These are phyloP conservation scores for Solanum sitiens DNA, from an alignment of 257 asterid genomes.

Conservation along the genomic window DNA sequence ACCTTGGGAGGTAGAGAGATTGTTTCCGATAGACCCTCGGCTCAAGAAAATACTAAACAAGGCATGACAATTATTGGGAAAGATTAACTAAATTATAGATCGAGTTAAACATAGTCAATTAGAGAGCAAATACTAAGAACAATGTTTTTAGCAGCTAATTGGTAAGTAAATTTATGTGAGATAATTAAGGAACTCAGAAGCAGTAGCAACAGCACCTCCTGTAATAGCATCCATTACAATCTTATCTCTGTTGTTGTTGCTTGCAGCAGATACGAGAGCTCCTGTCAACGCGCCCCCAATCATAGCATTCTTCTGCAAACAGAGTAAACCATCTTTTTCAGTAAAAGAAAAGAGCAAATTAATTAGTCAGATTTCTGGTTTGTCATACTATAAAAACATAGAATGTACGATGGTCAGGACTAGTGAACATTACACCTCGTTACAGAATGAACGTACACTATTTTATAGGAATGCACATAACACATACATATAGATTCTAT, in stretches of 20 bases:
- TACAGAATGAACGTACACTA: background rate
- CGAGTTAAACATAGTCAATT: background rate
- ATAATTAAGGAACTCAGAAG: slow-evolving; percentile 52
- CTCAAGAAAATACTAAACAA: background rate
- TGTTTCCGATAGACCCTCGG: background rate
- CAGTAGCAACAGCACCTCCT: slow-evolving; percentile 82
- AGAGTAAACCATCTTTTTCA: background rate
- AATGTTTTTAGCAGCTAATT: background rate
- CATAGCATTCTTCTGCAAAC: slow-evolving; percentile 70
- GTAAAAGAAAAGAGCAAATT: background rate
- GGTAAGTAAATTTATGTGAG: slow-evolving; percentile 18
- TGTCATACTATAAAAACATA: background rate
- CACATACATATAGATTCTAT: too few species aligned
- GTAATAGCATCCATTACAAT: slow-evolving; percentile 61
- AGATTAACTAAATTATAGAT: background rate
- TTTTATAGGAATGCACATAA: too few species aligned
- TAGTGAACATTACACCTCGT: background rate
- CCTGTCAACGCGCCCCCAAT: slow-evolving; percentile 73
- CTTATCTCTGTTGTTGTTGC: slow-evolving; percentile 38
- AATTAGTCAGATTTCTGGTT: background rate
- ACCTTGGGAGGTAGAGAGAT: background rate
- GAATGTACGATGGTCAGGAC: background rate
- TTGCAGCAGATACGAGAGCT: slow-evolving; percentile 45
- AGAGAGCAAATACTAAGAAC: background rate
- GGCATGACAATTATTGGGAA: background rate